Base-by-base conservation (phyloP, 2,329 filamentous ascomycete genomes). In the Fusarium concolor region DNA sequence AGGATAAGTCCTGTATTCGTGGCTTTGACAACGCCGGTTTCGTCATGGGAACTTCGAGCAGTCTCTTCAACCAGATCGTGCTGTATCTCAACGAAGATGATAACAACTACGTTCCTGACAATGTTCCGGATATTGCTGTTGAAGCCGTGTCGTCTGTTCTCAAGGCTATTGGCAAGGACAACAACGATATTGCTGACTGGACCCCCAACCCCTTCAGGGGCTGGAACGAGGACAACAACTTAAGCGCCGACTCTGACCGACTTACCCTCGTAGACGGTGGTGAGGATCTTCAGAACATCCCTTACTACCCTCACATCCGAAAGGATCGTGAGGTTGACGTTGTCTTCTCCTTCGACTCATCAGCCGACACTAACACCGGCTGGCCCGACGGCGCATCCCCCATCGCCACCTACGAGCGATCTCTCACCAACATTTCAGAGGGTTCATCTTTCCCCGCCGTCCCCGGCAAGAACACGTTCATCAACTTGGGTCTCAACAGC, bases 1-100 rank as follows among this genome's bases (percentile, higher is more conserved):
- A 81, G 29, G 84, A 84, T 73, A 82, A 84, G 66, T 76, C 68
- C 3, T 83, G 87, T 65, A 79, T 84, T 28, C 75, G 75, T 24
- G 93, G 93, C 2, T 94, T 93, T 69, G 93, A 96, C 77, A 94
- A 92, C 71, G 87, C 87, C 9, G 92, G 92, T 3, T 96, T 89
- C 72, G 83, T 96, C 31, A 92, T 95, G 87, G 92, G 92, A 60
- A 96, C 93, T 1, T 93, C 90, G 12, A 93, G 90, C 17, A 90
- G 90, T 10, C 83, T 96, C 6, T 96, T 96, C 83, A 96, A 96
- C 80, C 82, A 75, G 83, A 84, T 73, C 72, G 83, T 89, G 56
- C 84, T 96, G 85, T 84, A 96, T 89, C 37, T 96, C 88, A 26
- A 82, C 74, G 76, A 82, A 59, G 80, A 71, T 41, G 81, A 76